These are phyloP conservation scores for Kluyveromyces nonfermentans DNA, from an alignment of 805 yeast genomes.

Conservation along the genomic window DNA sequence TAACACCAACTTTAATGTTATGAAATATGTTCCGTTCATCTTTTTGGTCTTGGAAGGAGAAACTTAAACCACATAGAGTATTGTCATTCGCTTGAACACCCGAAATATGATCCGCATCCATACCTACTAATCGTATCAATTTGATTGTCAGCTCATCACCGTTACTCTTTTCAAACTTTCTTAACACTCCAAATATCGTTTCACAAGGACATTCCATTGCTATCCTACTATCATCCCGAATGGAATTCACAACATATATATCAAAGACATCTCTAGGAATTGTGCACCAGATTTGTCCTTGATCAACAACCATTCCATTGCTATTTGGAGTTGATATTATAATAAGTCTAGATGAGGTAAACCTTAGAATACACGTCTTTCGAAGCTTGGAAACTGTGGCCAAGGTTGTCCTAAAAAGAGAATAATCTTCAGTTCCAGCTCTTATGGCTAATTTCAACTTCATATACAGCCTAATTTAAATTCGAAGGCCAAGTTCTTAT, in stretches of 20 bases:
- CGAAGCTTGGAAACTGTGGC: conserved; percentile 25
- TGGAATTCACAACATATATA: conserved; percentile 19
- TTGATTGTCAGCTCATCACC: conserved; percentile 21
- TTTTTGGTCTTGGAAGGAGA: conserved; percentile 22
- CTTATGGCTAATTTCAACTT: conserved; percentile 22
- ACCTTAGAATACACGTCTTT: conserved; percentile 26
- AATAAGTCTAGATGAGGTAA: conserved; percentile 22
- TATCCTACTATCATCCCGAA: conserved; percentile 21
- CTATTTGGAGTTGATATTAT: conserved; percentile 25
- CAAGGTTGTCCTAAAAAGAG: conserved; percentile 24
- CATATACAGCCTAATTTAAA: conserved; percentile 10
- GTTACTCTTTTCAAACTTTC: conserved; percentile 22
- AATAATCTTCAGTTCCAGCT: conserved; percentile 26
- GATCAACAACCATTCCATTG: conserved; percentile 15
- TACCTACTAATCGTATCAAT: conserved; percentile 13
- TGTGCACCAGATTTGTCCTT: conserved; percentile 28
- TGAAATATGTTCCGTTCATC: conserved; percentile 40
- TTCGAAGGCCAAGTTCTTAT: too few relatives aligned
- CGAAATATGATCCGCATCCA: conserved; percentile 2
- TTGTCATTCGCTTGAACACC: conserved; percentile 9
- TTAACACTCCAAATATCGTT: conserved; percentile 22
- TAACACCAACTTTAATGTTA: conserved; percentile 62
- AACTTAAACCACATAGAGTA: conserved; percentile 21
- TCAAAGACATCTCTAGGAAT: conserved; percentile 25
- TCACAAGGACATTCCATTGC: conserved; percentile 28